A percentile compares a stretch with the other conserved stretches of the same genome.
These are phyloP conservation scores for Luzula sylvatica DNA, from an alignment of 176 grass and related monocot genomes.

Conservation along the genomic window DNA sequence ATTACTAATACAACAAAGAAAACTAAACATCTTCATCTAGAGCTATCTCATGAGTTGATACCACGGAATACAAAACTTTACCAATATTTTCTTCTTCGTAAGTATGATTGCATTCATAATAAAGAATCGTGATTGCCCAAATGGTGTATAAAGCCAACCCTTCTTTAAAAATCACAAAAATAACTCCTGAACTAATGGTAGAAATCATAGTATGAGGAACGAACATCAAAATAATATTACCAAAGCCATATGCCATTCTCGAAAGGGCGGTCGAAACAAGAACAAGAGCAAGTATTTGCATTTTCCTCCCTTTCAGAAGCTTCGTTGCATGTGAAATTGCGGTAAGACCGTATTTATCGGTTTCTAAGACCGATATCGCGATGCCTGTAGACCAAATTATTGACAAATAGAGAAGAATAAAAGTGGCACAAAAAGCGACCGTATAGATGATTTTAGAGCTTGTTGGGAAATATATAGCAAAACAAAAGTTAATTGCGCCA, in stretches of 20 bases:
- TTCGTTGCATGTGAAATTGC: conserved; percentile 14
- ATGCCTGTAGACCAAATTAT: conserved; percentile 5
- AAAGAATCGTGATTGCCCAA: conserved; percentile 6
- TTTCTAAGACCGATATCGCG: conserved; percentile 16
- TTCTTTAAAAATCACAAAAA: background rate
- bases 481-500: background rate
- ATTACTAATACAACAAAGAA: too few relatives aligned
- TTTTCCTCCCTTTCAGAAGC: conserved; percentile 24
- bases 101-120: conserved; percentile 17
- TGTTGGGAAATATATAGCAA: background rate
- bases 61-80: too few relatives aligned
- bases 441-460: background rate
- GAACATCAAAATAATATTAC: background rate
- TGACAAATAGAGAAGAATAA: background rate
- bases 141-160: background rate
- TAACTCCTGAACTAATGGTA: background rate
- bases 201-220: background rate
- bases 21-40: too few relatives aligned
- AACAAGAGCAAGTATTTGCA: background rate
- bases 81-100: too few relatives aligned
- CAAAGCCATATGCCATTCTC: background rate
- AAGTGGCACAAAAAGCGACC: background rate
- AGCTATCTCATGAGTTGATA: too few relatives aligned
- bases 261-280: background rate
- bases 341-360: conserved; percentile 5